A percentile compares a stretch with the other conserved stretches of the same genome.
phyloP scores from a whole-genome alignment of 2,329 filamentous ascomycete genomes.

The Penicillium sp. region DNA sequence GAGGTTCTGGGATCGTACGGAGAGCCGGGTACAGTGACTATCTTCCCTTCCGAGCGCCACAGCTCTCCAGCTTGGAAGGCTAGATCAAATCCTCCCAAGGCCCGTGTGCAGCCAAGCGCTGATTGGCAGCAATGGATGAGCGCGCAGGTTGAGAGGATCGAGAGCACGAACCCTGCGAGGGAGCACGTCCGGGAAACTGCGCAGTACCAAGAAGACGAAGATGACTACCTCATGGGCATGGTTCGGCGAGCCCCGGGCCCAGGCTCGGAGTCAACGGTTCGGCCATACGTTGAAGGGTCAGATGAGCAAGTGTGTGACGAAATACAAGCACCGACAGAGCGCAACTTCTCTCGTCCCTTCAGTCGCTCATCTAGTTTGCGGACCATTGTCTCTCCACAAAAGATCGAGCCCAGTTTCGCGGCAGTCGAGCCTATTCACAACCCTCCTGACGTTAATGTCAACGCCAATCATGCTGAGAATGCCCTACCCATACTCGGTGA shows the following conservation, averaged over 20 bases:
- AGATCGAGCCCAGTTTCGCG: conserved; percentile 1
- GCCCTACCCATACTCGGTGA: neutral
- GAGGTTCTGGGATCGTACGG: conserved; percentile 9
- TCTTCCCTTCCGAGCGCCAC: conserved; percentile 33
- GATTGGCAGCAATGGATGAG: conserved; percentile 41
- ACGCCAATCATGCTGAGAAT: neutral
- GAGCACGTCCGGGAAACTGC: conserved; percentile 39
- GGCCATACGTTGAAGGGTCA: neutral
- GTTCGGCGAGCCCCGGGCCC: conserved; percentile 4
- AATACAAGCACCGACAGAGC: neutral
- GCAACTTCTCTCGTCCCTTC: conserved; percentile 39
- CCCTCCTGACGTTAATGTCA: neutral
- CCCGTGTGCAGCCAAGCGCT: conserved; percentile 22
- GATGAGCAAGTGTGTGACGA: neutral
- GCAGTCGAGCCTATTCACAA: neutral
- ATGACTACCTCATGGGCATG: conserved; percentile 14
- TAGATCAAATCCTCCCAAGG: conserved; percentile 1
- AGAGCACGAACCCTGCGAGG: conserved; percentile 23
- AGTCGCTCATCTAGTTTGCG: conserved; percentile 31
- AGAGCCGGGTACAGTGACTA: conserved; percentile 37
- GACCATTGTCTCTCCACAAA: conserved; percentile 17
- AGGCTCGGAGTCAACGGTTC: neutral
- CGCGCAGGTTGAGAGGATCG: conserved; percentile 34
- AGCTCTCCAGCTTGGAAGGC: conserved; percentile 27
- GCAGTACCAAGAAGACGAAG: conserved; percentile 31